Base-by-base conservation (phyloP, 345 rosid species). In the Clarkia xantiana region DNA sequence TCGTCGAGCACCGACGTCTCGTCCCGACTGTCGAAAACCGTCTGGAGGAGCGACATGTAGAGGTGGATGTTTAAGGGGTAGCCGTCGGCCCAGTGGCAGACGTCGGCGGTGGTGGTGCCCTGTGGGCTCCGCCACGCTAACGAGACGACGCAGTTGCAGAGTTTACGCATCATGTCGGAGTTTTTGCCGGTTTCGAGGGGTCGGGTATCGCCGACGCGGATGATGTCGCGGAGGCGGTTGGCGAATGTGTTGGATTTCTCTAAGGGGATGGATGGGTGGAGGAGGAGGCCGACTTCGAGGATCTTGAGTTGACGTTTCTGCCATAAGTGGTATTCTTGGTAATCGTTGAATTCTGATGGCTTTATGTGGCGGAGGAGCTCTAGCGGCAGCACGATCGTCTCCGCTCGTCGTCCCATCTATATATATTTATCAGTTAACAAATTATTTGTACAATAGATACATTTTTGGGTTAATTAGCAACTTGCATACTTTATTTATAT, bases 291-390 rank as follows among this genome's bases (percentile, higher is more conserved):
- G 1, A 52, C 60, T 25, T 74, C 76, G 9, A 74, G 66, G 14
- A 70, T 44, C 49, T 59, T 67, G 22, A 74, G 73, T 51, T 70
- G 79, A 23, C 79, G 73, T 49, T 61, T 67, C 53, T 74, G 79
- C 79, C 79, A 74, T 4, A 49, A 13, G 38, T 74, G 76, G 72
- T 83, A 90, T 65, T 90, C 96, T 13, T 65, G 67, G 2, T 10
- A 55, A 65, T 83, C 91, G 45, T 69, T 68, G 39, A 90, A 90
- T 64, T 90, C 97, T 0, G 93, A 78, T 36, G 93, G 73, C 60
- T 81, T 90, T 49, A 83, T 56, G 59, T 90, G 93, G 19, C 97
- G 96, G 34, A 90, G 84, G 13, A 90, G 89, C 80, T 90, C 96
- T 17, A 90, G 14, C 11, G 97, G 97, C 3, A 90, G 78, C 46